Percentiles rank a stretch among this genome's conserved stretches.
Evolutionary conservation across 2,329 filamentous ascomycete genomes (phyloP).

Genomic region (Bretziella fagacearum): DNA sequence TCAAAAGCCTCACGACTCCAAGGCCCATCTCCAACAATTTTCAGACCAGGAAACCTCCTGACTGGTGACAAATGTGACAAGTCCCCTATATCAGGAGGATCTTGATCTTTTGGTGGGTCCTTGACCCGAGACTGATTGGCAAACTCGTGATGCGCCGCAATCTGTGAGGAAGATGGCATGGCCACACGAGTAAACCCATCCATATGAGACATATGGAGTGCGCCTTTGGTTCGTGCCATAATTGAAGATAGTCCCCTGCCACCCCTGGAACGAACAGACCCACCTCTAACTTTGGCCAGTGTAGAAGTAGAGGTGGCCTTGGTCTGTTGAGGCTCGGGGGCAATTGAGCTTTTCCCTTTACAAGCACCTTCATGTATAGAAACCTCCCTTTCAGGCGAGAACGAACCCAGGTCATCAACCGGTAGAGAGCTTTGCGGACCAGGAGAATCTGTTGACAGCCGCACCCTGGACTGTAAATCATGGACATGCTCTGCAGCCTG

Average conservation of each 20-base stretch:
- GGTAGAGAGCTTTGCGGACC: too few relatives aligned
- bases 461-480: too few relatives aligned
- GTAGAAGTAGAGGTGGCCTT: too few relatives aligned
- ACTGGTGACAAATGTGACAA: not conserved
- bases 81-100: not conserved
- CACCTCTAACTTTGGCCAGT: too few relatives aligned
- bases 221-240: not conserved
- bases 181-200: not conserved
- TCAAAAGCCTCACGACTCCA: constrained; percentile 23
- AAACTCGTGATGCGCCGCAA: constrained; percentile 1
- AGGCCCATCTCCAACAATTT: constrained; percentile 17
- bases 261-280: too few relatives aligned
- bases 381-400: too few relatives aligned
- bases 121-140: not conserved
- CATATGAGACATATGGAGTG: not conserved
- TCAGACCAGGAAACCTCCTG: constrained; percentile 12
- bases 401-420: too few relatives aligned
- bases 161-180: constrained; percentile 1
- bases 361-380: too few relatives aligned
- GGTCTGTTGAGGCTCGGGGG: too few relatives aligned
- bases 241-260: not conserved
- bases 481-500: too few relatives aligned
- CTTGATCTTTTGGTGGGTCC: not conserved
- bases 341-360: too few relatives aligned
- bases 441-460: too few relatives aligned